Evolutionary conservation across 331 rosid species (phyloP).

Genomic region (Quercus tomentella): DNA sequence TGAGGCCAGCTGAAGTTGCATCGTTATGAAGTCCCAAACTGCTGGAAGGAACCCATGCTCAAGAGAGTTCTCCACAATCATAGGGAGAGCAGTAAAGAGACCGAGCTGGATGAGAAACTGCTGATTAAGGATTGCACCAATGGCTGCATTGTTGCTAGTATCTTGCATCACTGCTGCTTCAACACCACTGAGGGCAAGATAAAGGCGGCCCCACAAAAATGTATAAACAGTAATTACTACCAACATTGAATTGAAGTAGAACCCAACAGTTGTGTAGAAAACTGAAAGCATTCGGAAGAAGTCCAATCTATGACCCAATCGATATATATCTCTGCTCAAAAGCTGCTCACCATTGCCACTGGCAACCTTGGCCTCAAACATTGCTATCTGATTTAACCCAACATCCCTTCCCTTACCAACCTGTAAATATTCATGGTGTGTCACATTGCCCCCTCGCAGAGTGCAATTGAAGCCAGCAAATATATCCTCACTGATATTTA

Average conservation of each 20-base stretch:
- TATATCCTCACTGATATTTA: slow-evolving; percentile 94
- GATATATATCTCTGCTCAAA: slow-evolving; percentile 87
- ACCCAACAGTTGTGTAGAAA: slow-evolving; percentile 82
- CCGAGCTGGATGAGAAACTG: slow-evolving; percentile 91
- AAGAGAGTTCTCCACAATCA: slow-evolving; percentile 82
- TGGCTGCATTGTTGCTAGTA: slow-evolving; percentile 59
- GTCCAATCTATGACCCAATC: slow-evolving; percentile 93
- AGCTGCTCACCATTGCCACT: slow-evolving; percentile 98
- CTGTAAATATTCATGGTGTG: slow-evolving; percentile 95
- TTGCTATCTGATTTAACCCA: slow-evolving; percentile 84
- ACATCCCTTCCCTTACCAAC: slow-evolving; percentile 98
- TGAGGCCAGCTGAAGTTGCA: slow-evolving; percentile 89
- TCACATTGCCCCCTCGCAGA: slow-evolving; percentile 88
- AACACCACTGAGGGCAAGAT: slow-evolving; percentile 88
- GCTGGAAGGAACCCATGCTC: slow-evolving; percentile 94
- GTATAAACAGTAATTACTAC: slow-evolving; percentile 64
- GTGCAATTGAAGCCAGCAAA: slow-evolving; percentile 97
- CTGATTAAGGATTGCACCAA: slow-evolving; percentile 77
- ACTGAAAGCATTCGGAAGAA: slow-evolving; percentile 96
- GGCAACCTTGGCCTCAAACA: slow-evolving; percentile 94
- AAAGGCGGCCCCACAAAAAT: slow-evolving; percentile 95
- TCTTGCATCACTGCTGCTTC: slow-evolving; percentile 22
- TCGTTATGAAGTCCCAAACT: slow-evolving; percentile 79
- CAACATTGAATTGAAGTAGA: slow-evolving; percentile 73
- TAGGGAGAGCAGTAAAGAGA: slow-evolving; percentile 87